Percentiles rank a stretch among this genome's conserved stretches.
phyloP scores from a whole-genome alignment of 2,329 filamentous ascomycete species.

The Fusarium musae region DNA sequence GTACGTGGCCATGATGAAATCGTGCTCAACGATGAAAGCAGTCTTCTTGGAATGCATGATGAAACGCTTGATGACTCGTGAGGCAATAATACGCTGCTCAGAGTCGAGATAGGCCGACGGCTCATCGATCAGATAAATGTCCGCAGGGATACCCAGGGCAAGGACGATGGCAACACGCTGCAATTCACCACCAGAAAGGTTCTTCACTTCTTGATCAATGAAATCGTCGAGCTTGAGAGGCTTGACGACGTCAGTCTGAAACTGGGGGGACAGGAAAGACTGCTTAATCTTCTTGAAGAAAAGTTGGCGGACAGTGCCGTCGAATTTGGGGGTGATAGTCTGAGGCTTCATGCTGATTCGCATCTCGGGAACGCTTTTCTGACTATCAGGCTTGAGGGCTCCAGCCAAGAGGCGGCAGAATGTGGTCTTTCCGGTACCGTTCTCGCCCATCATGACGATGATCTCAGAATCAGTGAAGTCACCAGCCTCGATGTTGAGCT shows the following conservation, averaged over 20 bases:
- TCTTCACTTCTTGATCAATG: constrained; percentile 99
- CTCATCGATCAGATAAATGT: constrained; percentile 99
- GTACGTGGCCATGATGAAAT: constrained; percentile 93
- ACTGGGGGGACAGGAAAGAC: constrained; percentile 94
- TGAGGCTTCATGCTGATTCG: constrained; percentile 99
- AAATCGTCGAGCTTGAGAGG: constrained; percentile 99
- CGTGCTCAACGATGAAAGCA: constrained; percentile 98
- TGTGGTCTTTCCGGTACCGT: constrained; percentile 98
- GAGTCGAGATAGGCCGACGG: constrained; percentile 97
- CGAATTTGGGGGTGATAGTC: constrained; percentile 98
- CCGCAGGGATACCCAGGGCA: constrained; percentile 92
- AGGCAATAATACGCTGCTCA: constrained; percentile 97
- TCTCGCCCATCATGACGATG: constrained; percentile 99
- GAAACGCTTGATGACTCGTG: constrained; percentile 98
- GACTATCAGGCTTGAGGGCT: constrained; percentile 88
- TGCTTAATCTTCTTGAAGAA: constrained; percentile 99
- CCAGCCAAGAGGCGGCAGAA: constrained; percentile 98
- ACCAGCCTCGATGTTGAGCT: constrained; percentile 82
- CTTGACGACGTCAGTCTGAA: constrained; percentile 99
- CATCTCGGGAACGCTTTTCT: constrained; percentile 85
- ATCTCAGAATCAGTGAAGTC: constrained; percentile 98
- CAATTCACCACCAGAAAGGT: constrained; percentile 98
- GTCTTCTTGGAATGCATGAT: constrained; percentile 99
- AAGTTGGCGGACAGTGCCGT: constrained; percentile 94
- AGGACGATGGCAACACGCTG: constrained; percentile 98